Conservation (phyloP, 768 basidiomycete genomes). For the Calocybe gangraenosa region DNA sequence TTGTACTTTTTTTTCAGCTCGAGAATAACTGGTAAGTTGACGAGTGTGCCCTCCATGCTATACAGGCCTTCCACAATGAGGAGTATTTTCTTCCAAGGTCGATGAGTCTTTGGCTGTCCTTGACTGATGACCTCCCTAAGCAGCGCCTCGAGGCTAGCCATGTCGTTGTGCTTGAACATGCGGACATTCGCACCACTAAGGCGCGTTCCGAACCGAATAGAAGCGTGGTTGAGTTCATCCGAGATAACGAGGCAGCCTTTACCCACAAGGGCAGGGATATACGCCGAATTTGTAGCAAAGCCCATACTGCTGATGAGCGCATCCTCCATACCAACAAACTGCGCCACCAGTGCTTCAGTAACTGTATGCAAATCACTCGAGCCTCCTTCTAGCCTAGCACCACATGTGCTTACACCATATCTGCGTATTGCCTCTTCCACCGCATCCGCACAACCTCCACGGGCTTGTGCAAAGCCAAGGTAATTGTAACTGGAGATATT, state of each 20-base stretch:
- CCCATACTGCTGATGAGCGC: constrained; percentile 92
- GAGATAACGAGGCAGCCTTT: constrained; percentile 95
- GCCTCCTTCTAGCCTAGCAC: constrained; percentile 80
- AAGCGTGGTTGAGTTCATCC: constrained; percentile 95
- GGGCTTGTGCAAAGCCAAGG: constrained; percentile 93
- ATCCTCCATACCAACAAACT: constrained; percentile 89
- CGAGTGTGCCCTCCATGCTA: constrained; percentile 97
- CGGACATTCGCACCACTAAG: constrained; percentile 85
- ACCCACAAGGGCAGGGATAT: constrained; percentile 83
- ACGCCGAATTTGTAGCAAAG: constrained; percentile 93
- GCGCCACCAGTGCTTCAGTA: constrained; percentile 83
- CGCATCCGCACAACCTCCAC: constrained; percentile 91
- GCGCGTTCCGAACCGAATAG: constrained; percentile 89
- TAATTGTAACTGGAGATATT: constrained; percentile 99
- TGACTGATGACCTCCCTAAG: constrained; percentile 92
- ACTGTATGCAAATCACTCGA: constrained; percentile 78
- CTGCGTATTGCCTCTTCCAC: constrained; percentile 79
- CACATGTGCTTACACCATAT: constrained; percentile 78
- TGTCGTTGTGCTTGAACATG: constrained; percentile 97
- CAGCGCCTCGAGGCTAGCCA: constrained; percentile 74
- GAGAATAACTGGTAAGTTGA: constrained; percentile 77
- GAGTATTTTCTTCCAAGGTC: constrained; percentile 99
- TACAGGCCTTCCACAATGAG: constrained; percentile 93
- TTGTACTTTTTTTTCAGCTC: constrained; percentile 94
- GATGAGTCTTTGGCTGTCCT: constrained; percentile 94